Evolutionary conservation across 306 rosid species (phyloP), one percentile per base, ranked within the genome.

Genomic region (Casuarina glauca): DNA sequence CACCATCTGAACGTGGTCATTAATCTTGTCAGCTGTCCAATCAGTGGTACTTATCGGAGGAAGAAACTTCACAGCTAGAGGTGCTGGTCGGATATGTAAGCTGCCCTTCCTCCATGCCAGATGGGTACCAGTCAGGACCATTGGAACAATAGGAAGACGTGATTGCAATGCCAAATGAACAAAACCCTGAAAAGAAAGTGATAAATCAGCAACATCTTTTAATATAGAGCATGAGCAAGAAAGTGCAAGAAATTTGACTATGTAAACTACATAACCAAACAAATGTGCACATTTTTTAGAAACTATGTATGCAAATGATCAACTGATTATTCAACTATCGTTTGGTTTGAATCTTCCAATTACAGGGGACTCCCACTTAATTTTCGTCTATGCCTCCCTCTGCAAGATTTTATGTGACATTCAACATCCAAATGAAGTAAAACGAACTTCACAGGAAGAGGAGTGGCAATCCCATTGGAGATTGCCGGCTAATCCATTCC

Each of bases 121-220:
- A 74, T 90, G 91, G 16, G 92, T 86, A 3, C 95, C 95, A 1
- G 84, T 83, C 49, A 88, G 46, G 74, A 90, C 82, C 36, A 90
- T 82, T 2, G 95, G 92, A 66, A 88, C 79, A 9, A 90, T 88
- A 3, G 92, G 92, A 72, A 90, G 89, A 50, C 84, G 78, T 1
- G 95, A 69, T 80, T 90, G 92, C 69, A 88, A 61, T 15, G 95
- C 95, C 76, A 88, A 72, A 78, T 90, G 95, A 76, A 88, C 81
- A 78, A 88, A 90, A 45, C 89, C 95, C 95, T 90, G 84, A 83
- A 84, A 72, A 1, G 55, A 12, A 82, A 39, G 75, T 44, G 55
- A 76, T 19, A n/a, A 9, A 26, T 43, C 2, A 66, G 50, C 32
- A 66, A 66, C n/a, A 7, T 39, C 2, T 51, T 63, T 49, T 26